Conservation (phyloP, 768 basidiomycete species). For the Naganishia vaughanmartiniae region DNA sequence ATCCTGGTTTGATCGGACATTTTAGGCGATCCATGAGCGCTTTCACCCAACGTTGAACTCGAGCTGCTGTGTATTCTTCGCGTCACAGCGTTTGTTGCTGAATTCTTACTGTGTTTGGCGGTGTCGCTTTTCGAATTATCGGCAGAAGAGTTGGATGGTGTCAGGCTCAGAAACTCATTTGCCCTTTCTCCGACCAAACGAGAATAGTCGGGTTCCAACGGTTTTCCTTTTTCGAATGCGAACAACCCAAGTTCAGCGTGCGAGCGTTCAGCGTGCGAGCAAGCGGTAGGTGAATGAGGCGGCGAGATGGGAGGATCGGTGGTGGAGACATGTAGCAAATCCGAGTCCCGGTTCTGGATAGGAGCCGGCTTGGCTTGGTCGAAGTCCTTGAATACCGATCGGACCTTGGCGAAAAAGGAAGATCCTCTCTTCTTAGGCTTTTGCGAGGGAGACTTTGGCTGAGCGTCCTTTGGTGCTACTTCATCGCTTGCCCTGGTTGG, state of each 20-base stretch:
- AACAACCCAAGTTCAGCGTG: background rate
- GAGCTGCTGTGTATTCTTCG: background rate
- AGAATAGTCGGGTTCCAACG: background rate
- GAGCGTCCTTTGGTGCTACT: background rate
- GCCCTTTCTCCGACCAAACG: background rate
- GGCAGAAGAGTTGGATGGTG: conserved; percentile 3
- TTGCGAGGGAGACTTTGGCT: background rate
- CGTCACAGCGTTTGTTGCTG: background rate
- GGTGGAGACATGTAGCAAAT: background rate
- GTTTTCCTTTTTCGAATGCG: conserved; percentile 2
- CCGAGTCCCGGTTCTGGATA: background rate
- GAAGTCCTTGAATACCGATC: conserved; percentile 7
- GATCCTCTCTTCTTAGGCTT: conserved; percentile 14
- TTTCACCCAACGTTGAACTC: background rate
- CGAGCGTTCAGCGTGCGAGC: no score
- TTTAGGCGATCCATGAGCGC: background rate
- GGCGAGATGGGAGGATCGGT: conserved; percentile 10
- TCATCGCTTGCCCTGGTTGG: no score
- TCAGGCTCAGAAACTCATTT: background rate
- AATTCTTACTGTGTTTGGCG: background rate
- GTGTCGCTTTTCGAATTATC: background rate
- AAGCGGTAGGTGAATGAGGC: background rate
- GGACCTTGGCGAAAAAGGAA: conserved; percentile 6
- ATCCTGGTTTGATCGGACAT: background rate
- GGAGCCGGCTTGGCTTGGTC: background rate